Conservation (phyloP, 768 basidiomycete genomes). For the Naganishia onofrii region DNA sequence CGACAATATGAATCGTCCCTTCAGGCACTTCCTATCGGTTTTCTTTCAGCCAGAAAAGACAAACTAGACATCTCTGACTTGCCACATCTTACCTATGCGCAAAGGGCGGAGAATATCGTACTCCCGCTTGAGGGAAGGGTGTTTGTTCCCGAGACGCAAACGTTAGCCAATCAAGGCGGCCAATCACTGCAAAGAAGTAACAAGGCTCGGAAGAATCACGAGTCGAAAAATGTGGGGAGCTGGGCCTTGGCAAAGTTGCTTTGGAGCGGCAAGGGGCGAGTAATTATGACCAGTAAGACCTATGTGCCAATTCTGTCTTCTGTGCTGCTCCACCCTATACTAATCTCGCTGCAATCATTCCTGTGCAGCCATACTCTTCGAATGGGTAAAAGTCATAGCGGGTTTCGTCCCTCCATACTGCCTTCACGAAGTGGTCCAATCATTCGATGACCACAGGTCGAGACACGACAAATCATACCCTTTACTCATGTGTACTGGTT, state of each 20-base stretch:
- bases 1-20: not conserved
- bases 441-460: slow-evolving; percentile 34
- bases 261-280: not conserved
- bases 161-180: not conserved
- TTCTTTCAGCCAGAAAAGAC: slow-evolving; percentile 2
- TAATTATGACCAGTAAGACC: not conserved
- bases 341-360: not conserved
- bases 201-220: not conserved
- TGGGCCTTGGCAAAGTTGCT: slow-evolving; percentile 5
- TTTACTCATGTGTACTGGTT: slow-evolving; percentile 42
- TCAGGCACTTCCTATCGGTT: not conserved
- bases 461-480: slow-evolving; percentile 39
- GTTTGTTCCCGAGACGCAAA: not conserved
- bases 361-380: not conserved
- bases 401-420: slow-evolving; percentile 24
- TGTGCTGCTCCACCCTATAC: too few species aligned
- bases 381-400: slow-evolving; percentile 2
- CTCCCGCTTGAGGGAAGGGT: not conserved
- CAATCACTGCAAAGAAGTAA: not conserved
- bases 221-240: not conserved
- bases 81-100: slow-evolving; percentile 1
- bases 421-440: slow-evolving; percentile 41
- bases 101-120: slow-evolving; percentile 2
- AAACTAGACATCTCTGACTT: slow-evolving; percentile 9
- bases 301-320: not conserved